Evolutionary conservation across 1,139 yeast genomes (phyloP), one percentile per base, ranked within the genome.

Genomic region (Yamadazyma dendronema): DNA sequence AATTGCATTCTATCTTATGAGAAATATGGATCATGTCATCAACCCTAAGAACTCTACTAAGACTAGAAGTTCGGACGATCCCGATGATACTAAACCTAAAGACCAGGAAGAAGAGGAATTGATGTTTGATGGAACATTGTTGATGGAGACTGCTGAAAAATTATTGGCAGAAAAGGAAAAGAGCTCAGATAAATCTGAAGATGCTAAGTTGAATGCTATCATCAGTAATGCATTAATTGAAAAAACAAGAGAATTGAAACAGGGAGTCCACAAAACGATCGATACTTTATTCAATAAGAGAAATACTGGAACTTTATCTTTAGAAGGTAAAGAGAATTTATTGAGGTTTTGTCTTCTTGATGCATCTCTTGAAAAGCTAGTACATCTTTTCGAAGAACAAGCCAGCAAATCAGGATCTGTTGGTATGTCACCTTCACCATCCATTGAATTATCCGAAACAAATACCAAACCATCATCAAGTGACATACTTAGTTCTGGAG

Each of bases 1-100:
- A 56, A 78, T 89, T 44, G 94, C 95, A 0, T 77, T 85, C 42
- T 84, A 84, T 53, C 69, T 90, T 52, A 81, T 89, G 83, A 76
- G 84, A 52, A 89, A 89, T 55, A 82, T 89, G 84, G 90, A 87
- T 52, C 66, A 61, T 34, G 34, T 46, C 3, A 39, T 48, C 17
- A 38, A 44, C 17, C 31, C 37, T 17, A 37, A 33, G 17, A 25
- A 16, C n/a, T 23, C 35, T 12, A 21, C 16, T n/a, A 11, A 9
- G 5, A 38, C 34, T 24, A 33, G 30, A 2, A 27, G 31, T 3
- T n/a, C 31, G 10, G 26, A 12, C 3, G 14, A 15, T 10, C 24
- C 21, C 2, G 17, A 11, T 17, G 42, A 39, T 15, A 12, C 15
- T n/a, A 30, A 16, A 11, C 21, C 36, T 4, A 40, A 49, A 26